Base-by-base conservation (phyloP, 148 eudicot genomes). In the Fallopia convolvulus region DNA sequence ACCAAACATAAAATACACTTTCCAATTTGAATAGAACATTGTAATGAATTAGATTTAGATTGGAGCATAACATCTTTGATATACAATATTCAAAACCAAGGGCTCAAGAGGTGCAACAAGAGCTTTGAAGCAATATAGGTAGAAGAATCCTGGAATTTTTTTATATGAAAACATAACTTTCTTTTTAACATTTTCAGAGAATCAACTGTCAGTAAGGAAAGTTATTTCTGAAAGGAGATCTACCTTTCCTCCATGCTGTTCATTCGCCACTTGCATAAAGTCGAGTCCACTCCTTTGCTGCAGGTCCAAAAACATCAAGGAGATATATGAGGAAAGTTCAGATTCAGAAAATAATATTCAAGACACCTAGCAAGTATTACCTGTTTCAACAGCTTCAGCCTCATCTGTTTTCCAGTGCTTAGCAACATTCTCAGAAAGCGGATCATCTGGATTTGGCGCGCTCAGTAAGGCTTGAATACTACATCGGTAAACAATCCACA, bases 361-460 rank as follows among this genome's bases (percentile, higher is more conserved):
- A 60, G 33, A 65, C 7, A 13, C 17, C 40, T 12, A 33, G 72
- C 4, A 42, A 77, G n/a, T 3, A 20, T 71, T 84, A 95, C 99
- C 99, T 73, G 99, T 96, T 86, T 91, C 99, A 61, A 96, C 97
- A 74, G 99, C 99, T 85, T 91, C 98, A 72, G 80, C 86, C 80
- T 96, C 99, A 61, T 93, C 83, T 17, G 92, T 30, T 83, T 96
- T 96, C 99, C 98, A 96, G 77, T 96, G 99, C 83, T 96, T 96
- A 53, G 98, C 99, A 74, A 96, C 89, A 82, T 96, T 96, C 84
- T 96, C 98, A 18, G 99, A 96, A 42, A 96, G 93, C 40, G 99
- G 98, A 76, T 96, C 98, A 70, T 96, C 98, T 6, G 99, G 99
- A 75, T 96, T 96, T 77, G 99, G 99, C 80, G 99, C 99, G 79